Percentiles rank a stretch among this genome's conserved stretches.
These are phyloP conservation scores for Solanum bukasovii DNA, from an alignment of 257 asterid species.

Conservation along the genomic window DNA sequence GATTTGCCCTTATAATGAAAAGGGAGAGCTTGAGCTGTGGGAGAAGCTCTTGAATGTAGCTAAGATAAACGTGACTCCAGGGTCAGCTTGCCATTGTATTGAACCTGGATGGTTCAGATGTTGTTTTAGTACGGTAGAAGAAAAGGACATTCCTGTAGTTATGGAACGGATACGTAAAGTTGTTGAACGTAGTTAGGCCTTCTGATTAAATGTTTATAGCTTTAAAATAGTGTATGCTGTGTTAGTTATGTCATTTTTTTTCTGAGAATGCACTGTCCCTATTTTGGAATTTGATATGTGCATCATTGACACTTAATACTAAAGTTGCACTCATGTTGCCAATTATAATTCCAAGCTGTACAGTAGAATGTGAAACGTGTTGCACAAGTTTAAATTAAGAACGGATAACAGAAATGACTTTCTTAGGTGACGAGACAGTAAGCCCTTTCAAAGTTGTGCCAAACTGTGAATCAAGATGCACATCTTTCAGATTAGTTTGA, in stretches of 20 bases:
- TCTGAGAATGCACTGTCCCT: not conserved
- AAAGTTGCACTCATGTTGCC: not conserved
- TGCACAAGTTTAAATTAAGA: not conserved
- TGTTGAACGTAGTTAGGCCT: conserved; percentile 59
- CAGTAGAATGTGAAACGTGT: not conserved
- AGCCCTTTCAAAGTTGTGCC: not conserved
- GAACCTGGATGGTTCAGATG: conserved; percentile 98
- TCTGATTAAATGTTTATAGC: conserved; percentile 28
- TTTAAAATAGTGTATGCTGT: conserved; percentile 1
- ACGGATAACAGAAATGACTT: not conserved
- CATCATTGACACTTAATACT: not conserved
- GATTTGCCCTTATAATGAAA: conserved; percentile 62
- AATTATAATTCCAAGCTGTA: not conserved
- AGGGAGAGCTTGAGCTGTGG: conserved; percentile 94
- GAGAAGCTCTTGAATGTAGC: conserved; percentile 61
- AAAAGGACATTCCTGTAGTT: conserved; percentile 57
- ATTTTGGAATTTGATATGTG: not conserved
- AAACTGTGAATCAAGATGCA: not conserved
- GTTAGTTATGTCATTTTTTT: not conserved
- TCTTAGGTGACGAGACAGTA: not conserved
- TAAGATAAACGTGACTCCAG: conserved; percentile 78
- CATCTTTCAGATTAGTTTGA: conserved; percentile 24
- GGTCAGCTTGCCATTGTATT: conserved; percentile 92
- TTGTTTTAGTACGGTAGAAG: conserved; percentile 62
- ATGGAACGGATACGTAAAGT: conserved; percentile 55